These are phyloP conservation scores for Nissolia schottii DNA, from an alignment of 306 rosid species.

Conservation along the genomic window DNA sequence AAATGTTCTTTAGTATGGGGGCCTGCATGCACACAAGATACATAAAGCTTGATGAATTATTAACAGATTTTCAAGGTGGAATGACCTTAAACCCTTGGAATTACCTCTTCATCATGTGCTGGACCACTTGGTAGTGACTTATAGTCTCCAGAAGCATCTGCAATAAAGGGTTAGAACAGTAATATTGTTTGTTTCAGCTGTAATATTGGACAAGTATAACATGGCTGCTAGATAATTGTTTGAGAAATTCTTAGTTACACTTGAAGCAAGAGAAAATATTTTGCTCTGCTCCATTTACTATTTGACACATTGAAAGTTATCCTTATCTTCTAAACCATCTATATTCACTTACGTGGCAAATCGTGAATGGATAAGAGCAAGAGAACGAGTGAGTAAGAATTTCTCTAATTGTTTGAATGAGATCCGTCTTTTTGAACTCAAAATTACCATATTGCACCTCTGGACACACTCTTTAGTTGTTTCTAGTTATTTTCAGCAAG, in stretches of 20 bases:
- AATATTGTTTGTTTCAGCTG: neutral
- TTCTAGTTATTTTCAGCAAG: neutral
- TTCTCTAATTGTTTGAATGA: too few relatives aligned
- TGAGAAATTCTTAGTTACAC: too few relatives aligned
- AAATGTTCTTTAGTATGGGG: constrained; percentile 42
- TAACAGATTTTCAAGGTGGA: neutral
- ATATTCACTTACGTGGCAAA: too few relatives aligned
- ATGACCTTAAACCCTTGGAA: constrained; percentile 10
- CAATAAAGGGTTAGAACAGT: constrained; percentile 2
- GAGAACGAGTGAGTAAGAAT: too few relatives aligned
- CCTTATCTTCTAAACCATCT: too few relatives aligned
- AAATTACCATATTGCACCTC: too few relatives aligned
- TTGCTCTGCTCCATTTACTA: too few relatives aligned
- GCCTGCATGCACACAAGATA: constrained; percentile 38
- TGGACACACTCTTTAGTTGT: neutral
- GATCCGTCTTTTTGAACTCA: too few relatives aligned
- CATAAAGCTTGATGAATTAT: neutral
- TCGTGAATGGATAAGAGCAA: too few relatives aligned
- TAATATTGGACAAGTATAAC: neutral
- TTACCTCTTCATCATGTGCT: constrained; percentile 59
- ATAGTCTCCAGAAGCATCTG: constrained; percentile 59
- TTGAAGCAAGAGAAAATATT: too few relatives aligned
- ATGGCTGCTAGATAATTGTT: neutral
- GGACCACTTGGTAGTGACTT: constrained; percentile 61
- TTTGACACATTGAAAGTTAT: too few relatives aligned